Evolutionary conservation across 2,329 filamentous ascomycete species (phyloP).

Genomic region (Cladobotryum mycophilum): DNA sequence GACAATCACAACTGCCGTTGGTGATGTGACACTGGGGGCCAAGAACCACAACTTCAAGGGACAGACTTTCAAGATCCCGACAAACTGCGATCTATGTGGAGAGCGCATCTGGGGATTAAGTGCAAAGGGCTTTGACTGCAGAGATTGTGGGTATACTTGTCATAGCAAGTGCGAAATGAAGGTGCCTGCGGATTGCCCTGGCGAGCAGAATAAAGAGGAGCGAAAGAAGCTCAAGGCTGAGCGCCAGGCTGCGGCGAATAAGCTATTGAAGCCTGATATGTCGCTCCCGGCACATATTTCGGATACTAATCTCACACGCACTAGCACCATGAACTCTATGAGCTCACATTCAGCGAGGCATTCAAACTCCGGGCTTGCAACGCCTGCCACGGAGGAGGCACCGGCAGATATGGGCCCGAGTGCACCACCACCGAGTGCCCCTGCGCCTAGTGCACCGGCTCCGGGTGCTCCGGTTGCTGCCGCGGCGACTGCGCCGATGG

Average conservation of each 20-base stretch:
- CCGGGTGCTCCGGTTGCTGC: constrained; percentile 22
- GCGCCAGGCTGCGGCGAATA: constrained; percentile 71
- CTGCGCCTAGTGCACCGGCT: constrained; percentile 20
- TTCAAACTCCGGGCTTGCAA: constrained; percentile 49
- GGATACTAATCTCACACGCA: constrained; percentile 63
- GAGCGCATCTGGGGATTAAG: constrained; percentile 96
- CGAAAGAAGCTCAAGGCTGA: constrained; percentile 88
- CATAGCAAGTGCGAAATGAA: constrained; percentile 99
- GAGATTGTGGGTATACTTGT: constrained; percentile 95
- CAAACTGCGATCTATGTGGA: constrained; percentile 93
- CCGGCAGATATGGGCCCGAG: constrained; percentile 17
- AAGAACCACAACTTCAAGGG: constrained; percentile 97
- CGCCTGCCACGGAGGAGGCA: constrained; percentile 43
- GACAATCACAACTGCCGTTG: constrained; percentile 85
- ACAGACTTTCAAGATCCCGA: constrained; percentile 99
- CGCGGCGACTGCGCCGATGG: constrained; percentile 18
- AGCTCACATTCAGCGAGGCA: constrained; percentile 77
- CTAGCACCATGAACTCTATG: constrained; percentile 84
- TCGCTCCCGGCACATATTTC: constrained; percentile 39
- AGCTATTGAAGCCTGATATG: constrained; percentile 44
- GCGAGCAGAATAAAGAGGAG: constrained; percentile 88
- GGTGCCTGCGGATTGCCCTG: constrained; percentile 90
- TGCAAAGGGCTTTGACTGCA: constrained; percentile 92
- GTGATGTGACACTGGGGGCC: constrained; percentile 85
- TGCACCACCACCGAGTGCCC: constrained; percentile 12